These are phyloP conservation scores for Phyllosticta citrichinensis DNA, from an alignment of 2,329 filamentous ascomycete genomes.

Conservation along the genomic window DNA sequence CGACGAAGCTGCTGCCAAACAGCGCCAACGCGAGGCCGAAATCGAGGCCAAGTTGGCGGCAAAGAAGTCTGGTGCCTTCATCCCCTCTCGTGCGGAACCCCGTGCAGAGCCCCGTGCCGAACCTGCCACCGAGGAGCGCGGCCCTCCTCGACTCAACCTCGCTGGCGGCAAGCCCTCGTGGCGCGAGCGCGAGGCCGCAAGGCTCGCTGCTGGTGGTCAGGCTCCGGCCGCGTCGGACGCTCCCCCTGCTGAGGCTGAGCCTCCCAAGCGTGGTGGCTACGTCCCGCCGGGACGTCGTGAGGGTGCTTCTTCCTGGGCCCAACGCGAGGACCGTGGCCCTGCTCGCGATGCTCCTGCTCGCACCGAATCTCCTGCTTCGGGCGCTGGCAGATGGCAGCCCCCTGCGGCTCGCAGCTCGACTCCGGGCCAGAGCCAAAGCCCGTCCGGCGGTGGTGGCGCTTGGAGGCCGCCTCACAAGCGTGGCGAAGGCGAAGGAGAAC, in stretches of 20 bases:
- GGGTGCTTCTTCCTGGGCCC: slow-evolving; percentile 26
- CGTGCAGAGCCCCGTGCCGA: slow-evolving; percentile 30
- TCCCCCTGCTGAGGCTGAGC: slow-evolving; percentile 24
- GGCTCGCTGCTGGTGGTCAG: slow-evolving; percentile 18
- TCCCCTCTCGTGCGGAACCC: slow-evolving; percentile 8
- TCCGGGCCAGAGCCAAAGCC: slow-evolving; percentile 3
- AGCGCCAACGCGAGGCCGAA: slow-evolving; percentile 76
- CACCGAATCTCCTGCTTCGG: slow-evolving; percentile 23
- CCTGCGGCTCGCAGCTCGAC: slow-evolving; percentile 3
- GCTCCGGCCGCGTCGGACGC: slow-evolving; percentile 23
- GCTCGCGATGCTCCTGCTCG: slow-evolving; percentile 16
- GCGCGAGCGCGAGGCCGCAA: slow-evolving; percentile 60
- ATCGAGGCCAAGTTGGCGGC: slow-evolving; percentile 63
- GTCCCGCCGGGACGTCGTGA: slow-evolving; percentile 36
- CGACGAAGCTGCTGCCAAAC: slow-evolving; percentile 52
- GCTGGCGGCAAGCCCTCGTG: slow-evolving; percentile 55
- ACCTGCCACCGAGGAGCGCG: slow-evolving; percentile 41
- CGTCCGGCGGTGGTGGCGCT: slow-evolving; percentile 1
- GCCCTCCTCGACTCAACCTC: slow-evolving; percentile 53
- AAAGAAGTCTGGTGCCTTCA: slow-evolving; percentile 35
- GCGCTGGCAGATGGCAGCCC: slow-evolving; percentile 13
- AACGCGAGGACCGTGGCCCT: slow-evolving; percentile 26
- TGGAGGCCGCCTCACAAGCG: slow-evolving; percentile 10
- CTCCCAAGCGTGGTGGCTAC: slow-evolving; percentile 33
- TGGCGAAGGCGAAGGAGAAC: slow-evolving; percentile 11